Conservation (phyloP, 2,329 filamentous ascomycete species). For the Cladophialophora yegresii region DNA sequence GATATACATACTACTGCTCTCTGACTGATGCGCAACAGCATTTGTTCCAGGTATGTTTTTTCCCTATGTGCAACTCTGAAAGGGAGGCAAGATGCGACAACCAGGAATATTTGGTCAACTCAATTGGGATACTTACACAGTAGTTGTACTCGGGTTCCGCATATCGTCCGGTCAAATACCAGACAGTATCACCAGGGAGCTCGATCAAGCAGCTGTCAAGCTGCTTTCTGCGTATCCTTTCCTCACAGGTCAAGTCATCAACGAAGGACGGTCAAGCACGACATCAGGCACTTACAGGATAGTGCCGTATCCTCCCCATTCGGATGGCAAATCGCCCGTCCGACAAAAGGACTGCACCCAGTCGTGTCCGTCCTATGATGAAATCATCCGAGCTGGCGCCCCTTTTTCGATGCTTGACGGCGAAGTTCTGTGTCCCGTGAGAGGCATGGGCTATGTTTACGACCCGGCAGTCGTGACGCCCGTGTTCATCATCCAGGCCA, state of each 20-base stretch:
- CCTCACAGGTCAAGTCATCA: slow-evolving; percentile 17
- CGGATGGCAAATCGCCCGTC: slow-evolving; percentile 29
- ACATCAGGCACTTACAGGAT: slow-evolving; percentile 24
- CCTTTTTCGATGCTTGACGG: slow-evolving; percentile 41
- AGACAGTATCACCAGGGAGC: slow-evolving; percentile 6
- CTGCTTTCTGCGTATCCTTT: slow-evolving; percentile 16
- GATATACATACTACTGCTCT: neutral
- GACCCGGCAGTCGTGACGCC: slow-evolving; percentile 26
- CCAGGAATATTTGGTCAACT: slow-evolving; percentile 18
- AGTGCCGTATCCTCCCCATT: slow-evolving; percentile 30
- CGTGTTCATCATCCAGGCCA: slow-evolving; percentile 38
- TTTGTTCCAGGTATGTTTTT: neutral
- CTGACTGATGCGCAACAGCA: neutral
- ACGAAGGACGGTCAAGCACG: slow-evolving; percentile 19
- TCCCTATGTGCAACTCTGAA: neutral
- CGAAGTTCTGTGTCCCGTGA: slow-evolving; percentile 37
- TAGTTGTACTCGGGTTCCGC: slow-evolving; percentile 14
- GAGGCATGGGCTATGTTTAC: slow-evolving; percentile 36
- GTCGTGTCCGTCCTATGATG: slow-evolving; percentile 26
- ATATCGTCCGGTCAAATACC: neutral
- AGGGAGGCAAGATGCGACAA: slow-evolving; percentile 15
- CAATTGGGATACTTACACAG: slow-evolving; percentile 15
- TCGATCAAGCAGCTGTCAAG: slow-evolving; percentile 15
- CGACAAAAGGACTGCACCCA: slow-evolving; percentile 33
- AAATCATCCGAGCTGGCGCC: slow-evolving; percentile 35